These are phyloP conservation scores for Citrullus amarus DNA, from an alignment of 306 rosid species.

Conservation along the genomic window DNA sequence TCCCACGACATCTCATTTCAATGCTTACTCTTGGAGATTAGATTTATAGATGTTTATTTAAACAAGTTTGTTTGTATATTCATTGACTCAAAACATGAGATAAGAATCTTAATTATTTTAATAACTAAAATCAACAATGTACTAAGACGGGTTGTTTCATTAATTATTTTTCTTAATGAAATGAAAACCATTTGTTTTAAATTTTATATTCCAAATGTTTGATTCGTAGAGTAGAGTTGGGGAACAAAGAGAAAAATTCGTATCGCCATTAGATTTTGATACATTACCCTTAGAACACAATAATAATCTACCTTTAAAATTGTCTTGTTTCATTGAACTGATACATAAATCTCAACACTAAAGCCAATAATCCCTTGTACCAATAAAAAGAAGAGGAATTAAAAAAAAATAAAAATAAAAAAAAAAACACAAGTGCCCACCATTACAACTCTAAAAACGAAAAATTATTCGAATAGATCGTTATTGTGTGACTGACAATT, in stretches of 20 bases:
- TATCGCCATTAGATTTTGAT: neutral
- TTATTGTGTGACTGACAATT: too few species aligned
- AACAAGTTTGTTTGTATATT: neutral
- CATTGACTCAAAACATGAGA: neutral
- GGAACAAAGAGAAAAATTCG: neutral
- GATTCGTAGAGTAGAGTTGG: neutral
- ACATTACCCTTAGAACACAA: slow-evolving; percentile 7
- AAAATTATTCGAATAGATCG: too few species aligned
- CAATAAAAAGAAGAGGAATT: too few species aligned
- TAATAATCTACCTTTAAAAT: neutral
- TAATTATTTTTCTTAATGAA: neutral
- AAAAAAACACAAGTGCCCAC: too few species aligned
- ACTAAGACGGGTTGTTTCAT: neutral
- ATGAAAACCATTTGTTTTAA: neutral
- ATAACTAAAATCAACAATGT: neutral
- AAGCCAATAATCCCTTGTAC: neutral
- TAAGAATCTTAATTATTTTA: neutral
- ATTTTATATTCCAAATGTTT: slow-evolving; percentile 1
- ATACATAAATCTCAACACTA: neutral
- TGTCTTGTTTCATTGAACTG: neutral
- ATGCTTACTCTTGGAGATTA: neutral
- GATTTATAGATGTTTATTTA: neutral
- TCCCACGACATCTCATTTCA: neutral
- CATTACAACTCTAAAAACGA: too few species aligned
- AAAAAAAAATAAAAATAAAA: neutral